Percentiles rank a stretch among this genome's conserved stretches.
Conservation (phyloP, 805 yeast genomes). For the Saccharomycopsis olivae region DNA sequence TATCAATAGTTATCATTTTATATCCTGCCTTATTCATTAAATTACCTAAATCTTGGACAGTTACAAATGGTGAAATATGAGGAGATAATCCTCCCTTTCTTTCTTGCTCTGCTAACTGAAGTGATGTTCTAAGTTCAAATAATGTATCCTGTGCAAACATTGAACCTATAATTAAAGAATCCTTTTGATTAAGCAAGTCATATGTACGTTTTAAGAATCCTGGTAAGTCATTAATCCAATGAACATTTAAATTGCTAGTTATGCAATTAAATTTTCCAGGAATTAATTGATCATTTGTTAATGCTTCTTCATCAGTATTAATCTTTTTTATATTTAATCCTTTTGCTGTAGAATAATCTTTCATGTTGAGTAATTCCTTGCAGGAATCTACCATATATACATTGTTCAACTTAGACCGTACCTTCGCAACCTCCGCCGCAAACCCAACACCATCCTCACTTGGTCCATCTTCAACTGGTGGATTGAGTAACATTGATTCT, state of each 20-base stretch:
- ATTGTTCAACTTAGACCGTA: constrained; percentile 37
- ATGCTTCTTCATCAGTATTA: constrained; percentile 59
- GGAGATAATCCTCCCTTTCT: constrained; percentile 73
- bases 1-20: constrained; percentile 72
- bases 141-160: constrained; percentile 79
- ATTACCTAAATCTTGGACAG: constrained; percentile 64
- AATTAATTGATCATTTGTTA: constrained; percentile 32
- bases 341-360: constrained; percentile 23
- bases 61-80: constrained; percentile 71
- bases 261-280: constrained; percentile 53
- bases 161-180: constrained; percentile 73
- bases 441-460: too few relatives aligned
- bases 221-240: constrained; percentile 86
- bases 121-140: constrained; percentile 69
- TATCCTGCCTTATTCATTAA: constrained; percentile 67
- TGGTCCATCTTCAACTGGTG: not conserved
- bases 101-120: constrained; percentile 77
- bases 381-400: constrained; percentile 63
- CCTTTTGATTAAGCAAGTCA: constrained; percentile 49
- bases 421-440: too few relatives aligned
- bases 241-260: constrained; percentile 60
- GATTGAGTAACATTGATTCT: constrained; percentile 21
- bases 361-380: constrained; percentile 39
- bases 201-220: constrained; percentile 45
- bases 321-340: constrained; percentile 36